Base-by-base conservation (phyloP, 2,329 filamentous ascomycete genomes). In the Endocalyx cinctus region DNA sequence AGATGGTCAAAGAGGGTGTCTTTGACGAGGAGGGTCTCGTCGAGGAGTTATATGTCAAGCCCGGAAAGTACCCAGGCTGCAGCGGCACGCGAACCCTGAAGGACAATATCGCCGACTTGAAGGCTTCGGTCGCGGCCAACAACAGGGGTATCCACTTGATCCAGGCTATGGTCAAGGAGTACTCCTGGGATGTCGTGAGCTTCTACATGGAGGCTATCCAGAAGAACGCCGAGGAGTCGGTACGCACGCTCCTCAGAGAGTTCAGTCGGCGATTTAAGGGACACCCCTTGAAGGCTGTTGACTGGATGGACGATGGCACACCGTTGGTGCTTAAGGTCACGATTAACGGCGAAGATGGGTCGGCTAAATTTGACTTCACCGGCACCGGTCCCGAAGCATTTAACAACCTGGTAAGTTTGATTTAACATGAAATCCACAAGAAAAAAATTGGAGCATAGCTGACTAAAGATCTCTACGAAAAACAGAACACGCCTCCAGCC, bases 241-340 rank as follows among this genome's bases (percentile, higher is more conserved):
- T 61, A 2, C 54, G 59, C 4, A 41, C 42, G 5, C 52, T 48
- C 18, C 45, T 60, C 26, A 51, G 46, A 18, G 33, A 30, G 23
- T 37, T 59, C 11, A 47, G 61, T 33, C 50, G 46, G 22, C 29
- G 29, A 20, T 34, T 59, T 13, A 69, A 76, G 37, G 72, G 82
- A 7, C 48, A 51, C 18, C 45, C 35, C 3, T 63, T 87, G 2
- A 70, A 71, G 13, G 81, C 83, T 0, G 64, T 77, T 5, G 83
- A 87, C 46, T 83, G 77, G 59, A 86, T 87, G 81, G 83, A 87
- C 48, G 82, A 87, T 20, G 47, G 50, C 6, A 50, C 45, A 2
- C 33, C 39, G 4, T 41, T 54, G 18, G 38, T 34, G 12, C 37
- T 54, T 15, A 42, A 39, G 17, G 46, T 53, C 34, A 51, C 42